Base-by-base conservation (phyloP, 31 red algal species). In the Porphyra umbilicalis region DNA sequence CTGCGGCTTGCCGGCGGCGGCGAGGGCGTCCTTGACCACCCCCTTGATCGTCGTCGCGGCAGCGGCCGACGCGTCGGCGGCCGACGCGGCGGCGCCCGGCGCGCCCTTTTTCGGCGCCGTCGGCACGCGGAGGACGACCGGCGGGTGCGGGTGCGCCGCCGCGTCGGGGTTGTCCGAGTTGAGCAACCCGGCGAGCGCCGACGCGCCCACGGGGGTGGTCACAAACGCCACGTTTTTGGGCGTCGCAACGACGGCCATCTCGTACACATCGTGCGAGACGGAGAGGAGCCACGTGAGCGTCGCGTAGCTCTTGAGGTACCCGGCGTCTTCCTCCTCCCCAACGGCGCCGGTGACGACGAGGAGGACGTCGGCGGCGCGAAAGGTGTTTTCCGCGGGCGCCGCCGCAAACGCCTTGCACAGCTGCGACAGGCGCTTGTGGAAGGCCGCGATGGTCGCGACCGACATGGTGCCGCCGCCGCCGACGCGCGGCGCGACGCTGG, bases 281-380 rank as follows among this genome's bases (percentile, higher is more conserved):
- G 90, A 90, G 25, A 92, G 83, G 30, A 96, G 82, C 85, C 90
- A 96, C 86, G 90, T 96, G 9, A 92, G 46, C 32, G 92, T 79
- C 10, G 94, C 89, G 44, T 92, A 92, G 11, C 85, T 92, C 82
- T 96, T 96, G 81, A 88, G 89, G 75, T 96, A 96, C 25, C 94
- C 94, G 36, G 88, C 89, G 33, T 91, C 89, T 31, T 87, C 94
- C 36, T 91, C 90, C 31, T 83, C 83, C 25, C 75, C 82, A 15
- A 92, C 85, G 3, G 83, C 76, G 76, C 89, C 89, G 38, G 89
- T 92, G 6, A 81, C 84, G 39, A 92, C 79, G 5, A 84, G 38
- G 0, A 92, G 76, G 8, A 85, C 84, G 32, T 84, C 78, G 20
- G 89, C 35, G 34, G 42, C 89, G 13, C 42, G 46, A 81, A 92